phyloP scores from a whole-genome alignment of 805 yeast genomes.

The Saturnispora quitensis region DNA sequence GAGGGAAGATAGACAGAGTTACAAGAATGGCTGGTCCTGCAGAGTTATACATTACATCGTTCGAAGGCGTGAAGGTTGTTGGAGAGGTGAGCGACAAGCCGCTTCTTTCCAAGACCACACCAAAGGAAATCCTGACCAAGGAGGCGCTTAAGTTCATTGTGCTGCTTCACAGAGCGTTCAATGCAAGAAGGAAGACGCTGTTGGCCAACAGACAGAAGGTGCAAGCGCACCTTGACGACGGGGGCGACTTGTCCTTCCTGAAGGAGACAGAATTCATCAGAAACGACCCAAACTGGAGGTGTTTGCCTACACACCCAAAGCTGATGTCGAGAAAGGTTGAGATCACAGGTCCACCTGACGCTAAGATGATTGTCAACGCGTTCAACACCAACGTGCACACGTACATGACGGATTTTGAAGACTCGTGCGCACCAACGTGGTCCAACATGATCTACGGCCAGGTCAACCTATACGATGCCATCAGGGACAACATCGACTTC shows the following conservation, averaged over 20 bases:
- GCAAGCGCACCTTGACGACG: slow-evolving; percentile 54
- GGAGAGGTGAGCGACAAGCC: slow-evolving; percentile 37
- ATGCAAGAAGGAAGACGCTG: slow-evolving; percentile 47
- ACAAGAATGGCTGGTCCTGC: slow-evolving; percentile 11
- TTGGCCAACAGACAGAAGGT: slow-evolving; percentile 52
- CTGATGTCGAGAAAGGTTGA: slow-evolving; percentile 68
- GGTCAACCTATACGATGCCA: slow-evolving; percentile 67
- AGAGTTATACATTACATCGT: slow-evolving; percentile 21
- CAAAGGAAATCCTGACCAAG: slow-evolving; percentile 45
- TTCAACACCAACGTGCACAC: slow-evolving; percentile 71
- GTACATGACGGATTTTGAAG: slow-evolving; percentile 83
- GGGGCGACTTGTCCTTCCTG: slow-evolving; percentile 52
- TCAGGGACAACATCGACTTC: slow-evolving; percentile 56
- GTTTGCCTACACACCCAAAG: slow-evolving; percentile 65
- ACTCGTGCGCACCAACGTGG: slow-evolving; percentile 82
- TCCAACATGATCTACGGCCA: slow-evolving; percentile 71
- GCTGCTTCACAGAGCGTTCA: slow-evolving; percentile 64
- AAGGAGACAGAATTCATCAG: slow-evolving; percentile 63
- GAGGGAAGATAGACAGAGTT: too few species aligned
- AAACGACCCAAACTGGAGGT: slow-evolving; percentile 67
- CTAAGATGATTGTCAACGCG: slow-evolving; percentile 78
- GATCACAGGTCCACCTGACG: slow-evolving; percentile 80
- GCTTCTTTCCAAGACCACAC: slow-evolving; percentile 31
- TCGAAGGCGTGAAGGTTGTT: slow-evolving; percentile 45
- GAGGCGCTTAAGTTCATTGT: slow-evolving; percentile 64